Evolutionary conservation across 2,329 filamentous ascomycete genomes (phyloP), one percentile per base, ranked within the genome.

Genomic region (Fusarium fracticaudum): DNA sequence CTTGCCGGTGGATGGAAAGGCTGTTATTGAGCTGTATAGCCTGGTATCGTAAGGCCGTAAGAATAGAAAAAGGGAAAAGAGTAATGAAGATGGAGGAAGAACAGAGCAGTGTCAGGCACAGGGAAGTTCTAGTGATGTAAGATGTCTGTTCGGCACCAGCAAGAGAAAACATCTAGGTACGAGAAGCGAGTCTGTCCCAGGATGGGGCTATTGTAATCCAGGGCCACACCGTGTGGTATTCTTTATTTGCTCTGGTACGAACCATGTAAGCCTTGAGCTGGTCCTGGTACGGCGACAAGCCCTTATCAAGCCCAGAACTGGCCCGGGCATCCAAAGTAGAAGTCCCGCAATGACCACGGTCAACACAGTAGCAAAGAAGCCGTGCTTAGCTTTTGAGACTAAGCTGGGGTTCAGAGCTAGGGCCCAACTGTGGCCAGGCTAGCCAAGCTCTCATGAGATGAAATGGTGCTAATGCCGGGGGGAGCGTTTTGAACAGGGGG

Each of bases 241-340:
- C 68, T 77, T 71, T 76, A 77, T 71, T 73, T 72, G 54, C 60
- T 77, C 64, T 74, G 64, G 69, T 73, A 76, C 69, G 71, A 73
- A 74, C 71, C 72, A 70, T 77, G 63, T 60, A 69, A 64, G 58
- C 51, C 71, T 74, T 71, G 72, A 76, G 64, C 66, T 69, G 64
- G 64, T 64, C 63, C 76, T 68, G 62, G 64, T 61, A 71, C 71
- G 71, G 67, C 62, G 45, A 45, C 65, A 58, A 61, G 71, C 67
- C 69, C 72, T 77, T 77, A 77, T 77, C 76, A 77, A 75, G 70
- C 75, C 66, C 73, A 76, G 72, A 76, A 69, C 58, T 73, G 74
- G 75, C 22, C 70, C 58, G 71, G 65, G 60, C 71, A 69, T 65
- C 60, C 51, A 72, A 62, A 62, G 70, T 53, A 54, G 55, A 77